phyloP scores from a whole-genome alignment of 176 grass and related monocot species.

The Urochloa ruziziensis region DNA sequence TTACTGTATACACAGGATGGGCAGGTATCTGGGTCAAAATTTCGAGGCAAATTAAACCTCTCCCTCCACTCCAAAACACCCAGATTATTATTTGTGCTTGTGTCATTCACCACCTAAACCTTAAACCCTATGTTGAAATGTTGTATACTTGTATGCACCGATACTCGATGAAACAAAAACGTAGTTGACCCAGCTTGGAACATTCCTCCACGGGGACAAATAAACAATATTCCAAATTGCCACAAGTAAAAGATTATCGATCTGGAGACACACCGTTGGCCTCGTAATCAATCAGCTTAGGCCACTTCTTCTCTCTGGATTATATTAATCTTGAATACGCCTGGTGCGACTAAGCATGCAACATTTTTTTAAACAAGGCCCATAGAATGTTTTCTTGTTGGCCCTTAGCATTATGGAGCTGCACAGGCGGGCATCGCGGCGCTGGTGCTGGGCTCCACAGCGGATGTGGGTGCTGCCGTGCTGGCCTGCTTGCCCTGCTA shows the following conservation, averaged over 20 bases:
- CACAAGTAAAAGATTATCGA: background rate
- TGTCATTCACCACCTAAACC: background rate
- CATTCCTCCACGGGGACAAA: background rate
- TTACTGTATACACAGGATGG: background rate
- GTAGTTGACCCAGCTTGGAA: background rate
- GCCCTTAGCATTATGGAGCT: too few species aligned
- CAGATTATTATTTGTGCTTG: background rate
- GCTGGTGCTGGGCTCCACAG: too few species aligned
- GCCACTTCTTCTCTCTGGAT: background rate
- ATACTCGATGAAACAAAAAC: background rate
- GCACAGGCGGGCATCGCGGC: too few species aligned
- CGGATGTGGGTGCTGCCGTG: too few species aligned
- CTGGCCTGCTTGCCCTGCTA: too few species aligned
- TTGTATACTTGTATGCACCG: background rate
- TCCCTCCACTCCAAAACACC: background rate
- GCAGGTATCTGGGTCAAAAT: background rate
- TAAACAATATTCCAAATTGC: background rate
- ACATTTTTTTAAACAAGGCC: background rate
- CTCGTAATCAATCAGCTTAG: background rate
- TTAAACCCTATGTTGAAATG: background rate
- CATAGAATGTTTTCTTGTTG: background rate
- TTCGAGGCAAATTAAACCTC: background rate
- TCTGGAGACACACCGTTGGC: background rate
- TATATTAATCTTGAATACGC: background rate
- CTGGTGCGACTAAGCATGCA: too few species aligned